Evolutionary conservation across 78 protist genomes (phyloP).

Genomic region (Dictyostelium citrinum): DNA sequence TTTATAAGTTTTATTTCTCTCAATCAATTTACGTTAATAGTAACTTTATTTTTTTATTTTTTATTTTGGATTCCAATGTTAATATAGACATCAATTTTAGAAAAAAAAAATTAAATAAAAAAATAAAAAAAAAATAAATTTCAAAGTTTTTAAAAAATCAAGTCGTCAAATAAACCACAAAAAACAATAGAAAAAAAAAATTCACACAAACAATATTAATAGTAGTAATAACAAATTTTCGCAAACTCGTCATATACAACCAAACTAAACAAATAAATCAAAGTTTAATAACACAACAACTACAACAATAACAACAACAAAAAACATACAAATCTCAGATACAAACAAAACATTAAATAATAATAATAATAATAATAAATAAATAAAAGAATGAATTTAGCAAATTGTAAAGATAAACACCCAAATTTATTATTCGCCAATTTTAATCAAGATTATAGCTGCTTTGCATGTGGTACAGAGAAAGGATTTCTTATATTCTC

Average conservation of each 20-base stretch:
- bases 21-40: too few species aligned
- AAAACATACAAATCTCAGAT: too few species aligned
- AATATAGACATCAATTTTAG: background rate
- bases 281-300: background rate
- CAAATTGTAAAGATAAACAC: slow-evolving; percentile 62
- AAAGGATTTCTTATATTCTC: slow-evolving; percentile 94
- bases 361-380: too few species aligned
- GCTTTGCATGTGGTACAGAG: slow-evolving; percentile 95
- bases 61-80: background rate
- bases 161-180: background rate
- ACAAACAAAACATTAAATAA: too few species aligned
- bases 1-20: background rate
- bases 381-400: slow-evolving; percentile 44
- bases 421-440: slow-evolving; percentile 65
- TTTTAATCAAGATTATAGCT: slow-evolving; percentile 88
- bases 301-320: too few species aligned
- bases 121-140: too few species aligned
- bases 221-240: background rate
- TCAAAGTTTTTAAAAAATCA: background rate
- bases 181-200: background rate
- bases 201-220: background rate
- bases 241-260: background rate
- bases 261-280: too few species aligned
- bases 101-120: too few species aligned
- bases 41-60: too few species aligned